Base-by-base conservation (phyloP, 306 rosid species). In the Ceratonia siliqua region DNA sequence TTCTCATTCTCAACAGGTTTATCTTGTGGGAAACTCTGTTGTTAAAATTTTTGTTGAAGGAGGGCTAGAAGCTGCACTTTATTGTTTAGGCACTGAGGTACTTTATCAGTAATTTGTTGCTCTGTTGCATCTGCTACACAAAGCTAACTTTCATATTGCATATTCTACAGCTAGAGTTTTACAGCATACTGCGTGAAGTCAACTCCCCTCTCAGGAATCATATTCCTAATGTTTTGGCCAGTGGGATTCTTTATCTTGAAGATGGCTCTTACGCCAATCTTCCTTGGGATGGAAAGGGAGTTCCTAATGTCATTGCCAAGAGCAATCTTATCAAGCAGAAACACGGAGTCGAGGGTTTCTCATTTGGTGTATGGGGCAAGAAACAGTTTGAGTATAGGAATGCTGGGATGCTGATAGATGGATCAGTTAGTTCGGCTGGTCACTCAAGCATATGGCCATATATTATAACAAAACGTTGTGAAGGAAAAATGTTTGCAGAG, bases 41-140 rank as follows among this genome's bases (percentile, higher is more conserved):
- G 78, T 94, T 38, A 94, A 94, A 78, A 85, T 94, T 59, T 90
- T 87, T 82, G 97, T 87, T 46, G 97, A 94, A 90, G 93, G 75
- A 66, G 97, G 99, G 73, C 81, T 87, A 77, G 99, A 92, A 87
- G 86, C 90, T 63, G 86, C 95, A 24, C 78, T 94, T 39, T 90
- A 92, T 84, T 81, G 95, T 80, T 83, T 94, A 33, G 97, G 99
- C 82, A 82, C 97, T 66, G 99, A 94, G 99, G 99, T 94, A 75
- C 35, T 56, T 73, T 48, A 48, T 77, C 28, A 42, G 20, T 38
- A 76, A 63, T 78, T 25, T 68, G 58, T 76, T 74, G 75, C 32
- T 20, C 43, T 42, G 46, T 61, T 43, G 39, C 73, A 27, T 75
- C 70, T 74, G 65, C 69, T 57, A 41, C 56, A 52, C 74, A 49